phyloP scores from a whole-genome alignment of 768 basidiomycete genomes.

The Cystobasidiopsis lactophilus region DNA sequence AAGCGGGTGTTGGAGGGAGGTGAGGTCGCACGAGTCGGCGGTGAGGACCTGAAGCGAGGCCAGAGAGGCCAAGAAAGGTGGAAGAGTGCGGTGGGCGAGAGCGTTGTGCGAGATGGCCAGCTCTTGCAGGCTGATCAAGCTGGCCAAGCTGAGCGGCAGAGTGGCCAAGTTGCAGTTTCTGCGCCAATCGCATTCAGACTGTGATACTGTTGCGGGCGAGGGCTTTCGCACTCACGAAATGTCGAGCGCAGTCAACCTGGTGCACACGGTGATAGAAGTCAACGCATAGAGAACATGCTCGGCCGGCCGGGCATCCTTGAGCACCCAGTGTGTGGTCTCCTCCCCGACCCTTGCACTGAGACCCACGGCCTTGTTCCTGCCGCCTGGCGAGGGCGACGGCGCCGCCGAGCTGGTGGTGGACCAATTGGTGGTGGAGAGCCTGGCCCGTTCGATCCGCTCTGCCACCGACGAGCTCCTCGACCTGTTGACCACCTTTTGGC shows the following conservation, averaged over 20 bases:
- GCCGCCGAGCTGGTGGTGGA: not conserved
- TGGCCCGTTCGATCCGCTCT: not conserved
- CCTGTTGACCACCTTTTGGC: not conserved
- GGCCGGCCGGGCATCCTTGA: not conserved
- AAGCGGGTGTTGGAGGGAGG: conserved; percentile 50
- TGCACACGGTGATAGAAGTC: too few species aligned
- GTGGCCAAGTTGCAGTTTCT: conserved; percentile 27
- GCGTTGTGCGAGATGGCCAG: conserved; percentile 82
- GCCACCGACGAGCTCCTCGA: not conserved
- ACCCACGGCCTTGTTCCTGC: not conserved
- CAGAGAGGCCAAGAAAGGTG: conserved; percentile 52
- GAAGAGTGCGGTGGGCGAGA: conserved; percentile 48
- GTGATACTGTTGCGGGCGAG: too few species aligned
- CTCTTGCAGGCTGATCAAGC: conserved; percentile 67
- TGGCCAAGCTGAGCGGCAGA: conserved; percentile 60
- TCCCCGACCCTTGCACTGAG: not conserved
- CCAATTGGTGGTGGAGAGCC: not conserved
- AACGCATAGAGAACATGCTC: not conserved
- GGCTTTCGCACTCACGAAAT: conserved; percentile 54
- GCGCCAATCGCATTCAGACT: not conserved
- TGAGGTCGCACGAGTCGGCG: conserved; percentile 70
- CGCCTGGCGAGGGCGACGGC: too few species aligned
- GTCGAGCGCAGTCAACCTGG: conserved; percentile 40
- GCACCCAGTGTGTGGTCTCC: not conserved
- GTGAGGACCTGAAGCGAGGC: conserved; percentile 62